Evolutionary conservation across 805 yeast species (phyloP).

Genomic region (Kuraishia ogatae): DNA sequence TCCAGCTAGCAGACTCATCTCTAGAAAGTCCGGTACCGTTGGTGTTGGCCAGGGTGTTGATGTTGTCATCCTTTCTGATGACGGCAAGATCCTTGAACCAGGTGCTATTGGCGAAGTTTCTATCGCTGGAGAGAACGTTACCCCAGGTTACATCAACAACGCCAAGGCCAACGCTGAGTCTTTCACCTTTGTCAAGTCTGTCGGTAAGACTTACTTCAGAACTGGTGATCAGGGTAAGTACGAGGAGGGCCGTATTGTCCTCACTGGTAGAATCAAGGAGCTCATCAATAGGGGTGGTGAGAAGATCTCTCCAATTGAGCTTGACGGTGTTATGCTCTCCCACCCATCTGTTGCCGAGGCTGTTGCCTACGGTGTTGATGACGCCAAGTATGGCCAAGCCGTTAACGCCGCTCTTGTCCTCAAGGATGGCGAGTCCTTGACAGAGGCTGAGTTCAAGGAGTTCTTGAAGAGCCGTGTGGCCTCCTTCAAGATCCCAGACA

Average conservation of each 20-base stretch:
- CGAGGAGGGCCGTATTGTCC: slow-evolving; percentile 51
- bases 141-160: slow-evolving; percentile 65
- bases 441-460: slow-evolving; percentile 34
- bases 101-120: slow-evolving; percentile 63
- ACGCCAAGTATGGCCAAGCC: slow-evolving; percentile 60
- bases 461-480: slow-evolving; percentile 40
- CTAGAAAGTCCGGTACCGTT: slow-evolving; percentile 63
- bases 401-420: slow-evolving; percentile 65
- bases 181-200: slow-evolving; percentile 32
- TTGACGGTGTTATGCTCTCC: slow-evolving; percentile 52
- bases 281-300: slow-evolving; percentile 74
- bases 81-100: slow-evolving; percentile 35
- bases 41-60: slow-evolving; percentile 59
- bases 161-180: slow-evolving; percentile 61
- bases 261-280: slow-evolving; percentile 69
- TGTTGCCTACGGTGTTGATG: slow-evolving; percentile 61
- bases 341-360: slow-evolving; percentile 62
- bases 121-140: slow-evolving; percentile 59
- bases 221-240: slow-evolving; percentile 73
- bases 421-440: slow-evolving; percentile 27
- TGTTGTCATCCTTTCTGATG: slow-evolving; percentile 48
- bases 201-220: slow-evolving; percentile 49
- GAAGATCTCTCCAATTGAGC: slow-evolving; percentile 65
- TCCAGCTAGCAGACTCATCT: slow-evolving; percentile 19
- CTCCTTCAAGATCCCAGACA: slow-evolving; percentile 51